Percentiles rank a stretch among this genome's conserved stretches.
phyloP scores from a whole-genome alignment of 2,329 filamentous ascomycete species.

The Trichoderma brevicompactum region DNA sequence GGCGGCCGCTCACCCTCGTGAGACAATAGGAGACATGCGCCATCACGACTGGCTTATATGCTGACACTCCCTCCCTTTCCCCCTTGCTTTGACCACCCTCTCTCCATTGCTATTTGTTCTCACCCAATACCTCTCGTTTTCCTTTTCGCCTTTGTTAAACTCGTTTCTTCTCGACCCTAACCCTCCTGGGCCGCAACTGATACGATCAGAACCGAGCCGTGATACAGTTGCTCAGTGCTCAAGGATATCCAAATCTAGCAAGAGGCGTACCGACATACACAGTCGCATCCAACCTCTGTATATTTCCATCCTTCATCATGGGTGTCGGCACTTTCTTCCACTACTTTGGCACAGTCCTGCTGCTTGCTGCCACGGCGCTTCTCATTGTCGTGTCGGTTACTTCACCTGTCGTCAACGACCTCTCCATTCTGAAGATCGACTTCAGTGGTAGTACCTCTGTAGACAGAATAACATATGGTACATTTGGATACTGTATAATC shows the following conservation, averaged over 20 bases:
- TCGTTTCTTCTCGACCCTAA: neutral
- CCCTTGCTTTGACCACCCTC: constrained; percentile 18
- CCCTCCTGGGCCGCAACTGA: neutral
- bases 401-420: constrained; percentile 60
- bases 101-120: constrained; percentile 10
- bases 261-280: neutral
- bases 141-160: neutral
- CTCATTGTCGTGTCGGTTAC: constrained; percentile 63
- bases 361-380: constrained; percentile 59
- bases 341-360: constrained; percentile 61
- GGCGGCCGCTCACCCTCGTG: constrained; percentile 28
- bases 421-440: constrained; percentile 58
- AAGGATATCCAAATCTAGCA: neutral
- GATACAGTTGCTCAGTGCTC: neutral
- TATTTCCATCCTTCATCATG: constrained; percentile 44
- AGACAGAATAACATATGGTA: constrained; percentile 57
- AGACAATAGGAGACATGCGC: constrained; percentile 24
- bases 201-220: neutral
- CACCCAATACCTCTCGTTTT: constrained; percentile 18
- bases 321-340: constrained; percentile 56
- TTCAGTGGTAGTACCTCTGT: constrained; percentile 44
- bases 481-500: constrained; percentile 61
- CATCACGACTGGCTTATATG: constrained; percentile 29
- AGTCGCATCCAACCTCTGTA: neutral
- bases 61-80: neutral